These are phyloP conservation scores for Megacollybia marginata DNA, from an alignment of 768 basidiomycete species.

Conservation along the genomic window DNA sequence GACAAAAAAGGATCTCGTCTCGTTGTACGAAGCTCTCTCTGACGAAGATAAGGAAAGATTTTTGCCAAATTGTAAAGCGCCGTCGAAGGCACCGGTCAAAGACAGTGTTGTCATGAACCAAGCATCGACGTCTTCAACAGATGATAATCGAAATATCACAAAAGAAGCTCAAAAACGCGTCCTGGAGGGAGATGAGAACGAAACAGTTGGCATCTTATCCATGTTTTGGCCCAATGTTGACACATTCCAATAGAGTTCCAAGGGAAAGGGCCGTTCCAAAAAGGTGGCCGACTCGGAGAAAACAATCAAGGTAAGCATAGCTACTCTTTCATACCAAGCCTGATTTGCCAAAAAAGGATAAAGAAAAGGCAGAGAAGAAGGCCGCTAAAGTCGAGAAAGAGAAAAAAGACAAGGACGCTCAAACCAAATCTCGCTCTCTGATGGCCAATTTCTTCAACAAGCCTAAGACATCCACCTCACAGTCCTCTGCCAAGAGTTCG, in stretches of 20 bases:
- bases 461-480: slow-evolving; percentile 29
- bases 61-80: slow-evolving; percentile 39
- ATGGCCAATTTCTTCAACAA: slow-evolving; percentile 79
- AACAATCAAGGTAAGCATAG: slow-evolving; percentile 38
- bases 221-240: neutral
- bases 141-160: neutral
- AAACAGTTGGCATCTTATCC: slow-evolving; percentile 22
- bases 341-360: slow-evolving; percentile 40
- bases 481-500: slow-evolving; percentile 17
- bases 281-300: slow-evolving; percentile 52
- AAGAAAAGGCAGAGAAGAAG: slow-evolving; percentile 61
- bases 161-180: slow-evolving; percentile 6
- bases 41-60: slow-evolving; percentile 49
- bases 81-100: slow-evolving; percentile 23
- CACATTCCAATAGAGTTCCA: no score
- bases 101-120: slow-evolving; percentile 11
- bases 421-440: slow-evolving; percentile 65
- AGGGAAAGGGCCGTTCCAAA: slow-evolving; percentile 24
- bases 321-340: neutral
- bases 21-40: slow-evolving; percentile 49
- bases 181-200: slow-evolving; percentile 29
- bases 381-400: slow-evolving; percentile 64
- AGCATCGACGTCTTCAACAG: neutral
- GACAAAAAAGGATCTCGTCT: slow-evolving; percentile 52
- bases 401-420: slow-evolving; percentile 62